Conservation (phyloP, 805 yeast genomes). For the Ogataea glucozyma region DNA sequence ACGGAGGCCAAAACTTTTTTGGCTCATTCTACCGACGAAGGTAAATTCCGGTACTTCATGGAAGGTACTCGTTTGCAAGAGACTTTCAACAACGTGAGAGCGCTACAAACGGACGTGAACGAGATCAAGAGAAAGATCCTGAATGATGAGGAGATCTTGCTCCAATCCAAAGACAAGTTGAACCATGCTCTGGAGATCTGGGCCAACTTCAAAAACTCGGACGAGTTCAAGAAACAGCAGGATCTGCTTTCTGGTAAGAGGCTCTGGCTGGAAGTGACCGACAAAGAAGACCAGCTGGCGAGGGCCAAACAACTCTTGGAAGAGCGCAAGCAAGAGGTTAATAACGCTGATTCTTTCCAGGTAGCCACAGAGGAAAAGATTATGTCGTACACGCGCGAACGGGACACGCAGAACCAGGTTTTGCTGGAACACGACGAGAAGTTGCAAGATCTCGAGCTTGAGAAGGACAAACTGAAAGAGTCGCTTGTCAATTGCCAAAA, state of each 20-base stretch:
- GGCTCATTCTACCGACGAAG: slow-evolving; percentile 69
- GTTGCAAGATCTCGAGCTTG: slow-evolving; percentile 14
- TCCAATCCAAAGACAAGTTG: slow-evolving; percentile 39
- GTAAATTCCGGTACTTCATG: slow-evolving; percentile 76
- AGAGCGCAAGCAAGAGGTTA: slow-evolving; percentile 18
- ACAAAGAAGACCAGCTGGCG: slow-evolving; percentile 25
- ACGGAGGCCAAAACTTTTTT: slow-evolving; percentile 91
- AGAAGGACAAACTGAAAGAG: slow-evolving; percentile 16
- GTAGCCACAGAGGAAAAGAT: slow-evolving; percentile 14
- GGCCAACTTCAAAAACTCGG: slow-evolving; percentile 41
- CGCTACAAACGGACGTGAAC: slow-evolving; percentile 43
- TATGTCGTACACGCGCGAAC: slow-evolving; percentile 12
- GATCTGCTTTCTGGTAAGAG: slow-evolving; percentile 47
- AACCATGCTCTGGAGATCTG: slow-evolving; percentile 44
- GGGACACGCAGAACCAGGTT: slow-evolving; percentile 19
- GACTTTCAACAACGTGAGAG: slow-evolving; percentile 53
- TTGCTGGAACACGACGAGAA: slow-evolving; percentile 19
- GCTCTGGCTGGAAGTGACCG: slow-evolving; percentile 46
- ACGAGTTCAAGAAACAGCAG: slow-evolving; percentile 41
- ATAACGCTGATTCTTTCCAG: slow-evolving; percentile 25
- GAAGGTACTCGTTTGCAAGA: slow-evolving; percentile 75
- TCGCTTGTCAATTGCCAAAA: slow-evolving; percentile 25
- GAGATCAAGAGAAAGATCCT: slow-evolving; percentile 40
- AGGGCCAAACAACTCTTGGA: slow-evolving; percentile 24
- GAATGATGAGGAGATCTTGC: slow-evolving; percentile 34